phyloP scores from a whole-genome alignment of 148 eudicot genomes.

The Beta vulgaris region DNA sequence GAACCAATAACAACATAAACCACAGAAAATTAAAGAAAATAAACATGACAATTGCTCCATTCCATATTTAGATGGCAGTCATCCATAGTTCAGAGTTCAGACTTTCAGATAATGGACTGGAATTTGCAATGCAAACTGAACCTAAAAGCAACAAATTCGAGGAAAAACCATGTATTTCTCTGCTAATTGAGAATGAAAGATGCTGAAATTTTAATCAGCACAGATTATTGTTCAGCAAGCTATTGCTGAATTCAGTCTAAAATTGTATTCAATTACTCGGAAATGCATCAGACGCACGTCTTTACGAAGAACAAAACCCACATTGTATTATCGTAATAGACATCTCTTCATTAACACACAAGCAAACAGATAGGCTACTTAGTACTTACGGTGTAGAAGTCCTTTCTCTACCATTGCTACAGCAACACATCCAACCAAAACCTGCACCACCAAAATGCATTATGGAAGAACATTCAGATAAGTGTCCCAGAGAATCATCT shows the following conservation, averaged over 20 bases:
- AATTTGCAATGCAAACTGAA: not conserved
- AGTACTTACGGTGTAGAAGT: constrained; percentile 88
- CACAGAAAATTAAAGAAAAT: too few relatives aligned
- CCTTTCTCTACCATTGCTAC: constrained; percentile 87
- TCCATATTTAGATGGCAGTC: not conserved
- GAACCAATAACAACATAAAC: too few relatives aligned
- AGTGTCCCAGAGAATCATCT: not conserved
- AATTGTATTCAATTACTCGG: not conserved
- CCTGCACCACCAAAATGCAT: constrained; percentile 41
- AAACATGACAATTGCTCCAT: too few relatives aligned
- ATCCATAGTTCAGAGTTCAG: too few relatives aligned
- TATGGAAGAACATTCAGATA: constrained; percentile 8
- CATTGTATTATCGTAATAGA: not conserved
- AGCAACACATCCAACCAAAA: constrained; percentile 93
- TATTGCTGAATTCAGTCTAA: not conserved
- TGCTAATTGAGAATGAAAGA: not conserved
- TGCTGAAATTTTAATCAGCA: not conserved
- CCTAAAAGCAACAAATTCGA: not conserved
- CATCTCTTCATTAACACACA: constrained; percentile 8
- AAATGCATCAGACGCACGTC: not conserved
- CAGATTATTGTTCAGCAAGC: not conserved
- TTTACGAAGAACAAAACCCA: not conserved
- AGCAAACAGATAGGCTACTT: constrained; percentile 35
- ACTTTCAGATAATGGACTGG: not conserved
- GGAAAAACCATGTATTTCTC: not conserved